A percentile compares a stretch with the other conserved stretches of the same genome.
Conservation (phyloP, 192 early-diverging fungal species). For the Entomortierella parvispora region DNA sequence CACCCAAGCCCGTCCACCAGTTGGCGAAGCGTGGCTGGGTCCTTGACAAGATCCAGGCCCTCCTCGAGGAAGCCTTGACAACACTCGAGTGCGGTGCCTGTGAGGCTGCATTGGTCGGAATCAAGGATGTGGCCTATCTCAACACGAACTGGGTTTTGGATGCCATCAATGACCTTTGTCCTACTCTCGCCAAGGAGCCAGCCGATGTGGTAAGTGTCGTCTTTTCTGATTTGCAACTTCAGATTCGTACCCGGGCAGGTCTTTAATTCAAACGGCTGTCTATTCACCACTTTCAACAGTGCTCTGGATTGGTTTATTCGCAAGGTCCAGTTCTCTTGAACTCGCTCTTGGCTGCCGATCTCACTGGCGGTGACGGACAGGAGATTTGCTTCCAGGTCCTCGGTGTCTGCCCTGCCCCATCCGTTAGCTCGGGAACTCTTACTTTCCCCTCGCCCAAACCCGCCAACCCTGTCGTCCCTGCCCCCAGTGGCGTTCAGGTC, state of each 20-base stretch:
- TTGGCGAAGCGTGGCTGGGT: not conserved
- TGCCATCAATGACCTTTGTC: slow-evolving; percentile 24
- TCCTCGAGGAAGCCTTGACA: not conserved
- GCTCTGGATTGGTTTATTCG: slow-evolving; percentile 53
- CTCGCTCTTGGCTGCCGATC: slow-evolving; percentile 44
- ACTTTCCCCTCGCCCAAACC: slow-evolving; percentile 60
- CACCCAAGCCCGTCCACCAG: not conserved
- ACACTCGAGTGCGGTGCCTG: slow-evolving; percentile 35
- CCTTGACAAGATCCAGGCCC: not conserved
- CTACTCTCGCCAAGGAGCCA: slow-evolving; percentile 12
- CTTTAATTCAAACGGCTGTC: no score
- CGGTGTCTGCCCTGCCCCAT: slow-evolving; percentile 55
- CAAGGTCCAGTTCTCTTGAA: slow-evolving; percentile 52
- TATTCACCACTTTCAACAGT: slow-evolving; percentile 21
- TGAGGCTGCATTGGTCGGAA: slow-evolving; percentile 27
- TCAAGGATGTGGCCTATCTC: slow-evolving; percentile 45
- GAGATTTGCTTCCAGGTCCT: slow-evolving; percentile 46
- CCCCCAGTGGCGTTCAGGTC: slow-evolving; percentile 35
- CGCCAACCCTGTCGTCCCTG: slow-evolving; percentile 13
- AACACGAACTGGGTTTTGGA: slow-evolving; percentile 27
- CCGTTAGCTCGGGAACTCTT: slow-evolving; percentile 33
- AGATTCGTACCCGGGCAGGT: no score
- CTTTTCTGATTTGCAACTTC: not conserved
- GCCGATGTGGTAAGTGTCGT: slow-evolving; percentile 28
- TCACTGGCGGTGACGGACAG: slow-evolving; percentile 43